Base-by-base conservation (phyloP, 768 basidiomycete genomes). In the Dictyophora rubrovolvata region DNA sequence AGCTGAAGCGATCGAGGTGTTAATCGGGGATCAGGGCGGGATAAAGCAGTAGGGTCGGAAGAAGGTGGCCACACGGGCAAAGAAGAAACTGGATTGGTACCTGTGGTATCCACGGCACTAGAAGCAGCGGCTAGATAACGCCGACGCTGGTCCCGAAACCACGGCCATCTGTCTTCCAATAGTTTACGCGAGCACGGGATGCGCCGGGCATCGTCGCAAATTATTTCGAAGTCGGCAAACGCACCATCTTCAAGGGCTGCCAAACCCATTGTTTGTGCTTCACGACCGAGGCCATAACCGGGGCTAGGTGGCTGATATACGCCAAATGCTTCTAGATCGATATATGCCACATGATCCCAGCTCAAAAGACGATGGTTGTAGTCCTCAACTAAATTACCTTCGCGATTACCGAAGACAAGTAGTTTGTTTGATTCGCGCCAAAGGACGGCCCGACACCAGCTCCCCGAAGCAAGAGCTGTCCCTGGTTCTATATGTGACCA, bases 281-380 rank as follows among this genome's bases (percentile, higher is more conserved):
- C 77, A 28, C 86, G 73, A 61, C 85, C 83, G 48, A 85, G 75
- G 62, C 75, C 82, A 47, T 80, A 76, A 64, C 23, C 63, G 17
- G 63, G 64, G 2, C 77, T 69, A 0, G 93, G 93, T 0, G 93
- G 87, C 64, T 90, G 87, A 68, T 98, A 98, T 63, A 99, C 93
- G 1, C 95, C 95, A 66, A 93, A 95, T 0, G 94, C 87, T 71
- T 97, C 94, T 22, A 96, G 75, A 67, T 94, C 91, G 59, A 95
- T 84, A 57, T 89, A 84, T 5, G 89, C 89, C 55, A 94, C 84
- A 67, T 97, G 89, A 65, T 93, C 89, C 89, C 90, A 93, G 66
- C 86, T 89, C 60, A 93, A 79, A 11, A 93, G 77, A 18, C 93
- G 85, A 51, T 89, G 85, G 66, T 96, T 93, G 69, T 94, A 94